Evolutionary conservation across 192 early-diverging fungal genomes (phyloP), one percentile per base, ranked within the genome.

Genomic region (Mortierella antarctica): DNA sequence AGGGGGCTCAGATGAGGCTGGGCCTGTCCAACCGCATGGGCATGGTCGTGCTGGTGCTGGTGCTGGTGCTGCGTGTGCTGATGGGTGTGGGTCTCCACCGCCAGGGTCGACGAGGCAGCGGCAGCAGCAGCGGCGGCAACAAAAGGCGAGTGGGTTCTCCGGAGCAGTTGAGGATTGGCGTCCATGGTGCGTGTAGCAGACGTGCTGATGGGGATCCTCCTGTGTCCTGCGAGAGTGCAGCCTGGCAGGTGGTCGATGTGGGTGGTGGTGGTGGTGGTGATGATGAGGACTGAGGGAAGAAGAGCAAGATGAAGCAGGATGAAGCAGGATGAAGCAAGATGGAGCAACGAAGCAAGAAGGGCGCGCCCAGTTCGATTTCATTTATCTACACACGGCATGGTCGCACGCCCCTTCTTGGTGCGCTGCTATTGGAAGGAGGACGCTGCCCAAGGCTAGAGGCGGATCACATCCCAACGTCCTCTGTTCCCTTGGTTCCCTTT

Each of bases 101-200:
- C 61, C 50, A 71, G 20, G 23, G 74, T 70, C 4, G 62, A 65
- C 12, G 74, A 47, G 23, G 71, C 49, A 10, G 63, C 67, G 8
- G 68, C 63, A 10, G 65, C 63, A n/a, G 65, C 58, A 15, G 67
- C 50, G 13, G 71, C 68, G 39, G 70, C 75, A 53, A 65, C 67
- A 13, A 80, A 73, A 18, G 75, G 83, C 45, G 69, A 79, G 39
- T 70, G 83, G 5, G 67, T 80, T 54, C 83, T 70, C 64, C 72
- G 52, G 20, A 77, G 13, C 65, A 72, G 47, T 56, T 77, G 65
- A 20, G 72, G 76, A 18, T 60, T 80, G 5, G 63, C 15, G 52
- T 79, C 75, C 75, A 79, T 79, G 61, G n/a, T 20, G 10, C 18
- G 40, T 71, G 46, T 21, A 40, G 9, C n/a, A 53, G 14, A 7